Base-by-base conservation (phyloP, 1,139 yeast species). In the Geotrichum aggregatum region DNA sequence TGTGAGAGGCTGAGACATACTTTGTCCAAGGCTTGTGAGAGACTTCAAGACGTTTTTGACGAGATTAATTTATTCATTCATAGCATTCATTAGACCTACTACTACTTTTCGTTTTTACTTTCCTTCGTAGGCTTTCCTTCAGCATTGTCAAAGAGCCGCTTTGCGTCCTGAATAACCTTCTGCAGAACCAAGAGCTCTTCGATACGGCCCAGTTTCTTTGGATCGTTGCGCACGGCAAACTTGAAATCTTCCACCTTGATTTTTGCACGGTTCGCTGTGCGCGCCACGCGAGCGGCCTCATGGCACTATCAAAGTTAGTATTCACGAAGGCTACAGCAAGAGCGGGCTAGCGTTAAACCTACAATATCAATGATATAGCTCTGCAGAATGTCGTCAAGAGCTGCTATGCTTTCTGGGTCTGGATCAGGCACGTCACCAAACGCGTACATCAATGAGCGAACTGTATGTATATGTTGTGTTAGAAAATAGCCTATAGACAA, bases 171-270 rank as follows among this genome's bases (percentile, higher is more conserved):
- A 61, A 91, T 88, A 62, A 80, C 82, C 61, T 82, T 82, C 60
- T 87, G 88, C 66, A 87, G 78, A 47, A 80, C 77, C 54, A 87
- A 76, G 60, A 91, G 78, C 65, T 89, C 94, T 60, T 86, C 84
- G 35, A 89, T 80, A 66, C 98, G 78, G 11, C 95, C 94, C 47
- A 88, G 76, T 65, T 89, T 91, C 53, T 82, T 76, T 1, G 94
- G 87, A 62, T 91, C 98, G 59, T 83, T 80, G 44, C 96, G 74
- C 54, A 91, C 71, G 0, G 88, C 94, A 71, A 88, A 88, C 60
- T 85, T 87, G 70, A 91, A 82, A 66, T 91, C 98, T 56, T 88
- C 96, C 50, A 89, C 83, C 63, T 85, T 84, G 57, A 91, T 80
- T 66, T 94, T 82, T 51, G 79, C 79, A 46, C 95, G 75, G 44